Evolutionary conservation across 495 filamentous ascomycete species (phyloP), one percentile per base, ranked within the genome.

Genomic region (Aspergillus baeticus): DNA sequence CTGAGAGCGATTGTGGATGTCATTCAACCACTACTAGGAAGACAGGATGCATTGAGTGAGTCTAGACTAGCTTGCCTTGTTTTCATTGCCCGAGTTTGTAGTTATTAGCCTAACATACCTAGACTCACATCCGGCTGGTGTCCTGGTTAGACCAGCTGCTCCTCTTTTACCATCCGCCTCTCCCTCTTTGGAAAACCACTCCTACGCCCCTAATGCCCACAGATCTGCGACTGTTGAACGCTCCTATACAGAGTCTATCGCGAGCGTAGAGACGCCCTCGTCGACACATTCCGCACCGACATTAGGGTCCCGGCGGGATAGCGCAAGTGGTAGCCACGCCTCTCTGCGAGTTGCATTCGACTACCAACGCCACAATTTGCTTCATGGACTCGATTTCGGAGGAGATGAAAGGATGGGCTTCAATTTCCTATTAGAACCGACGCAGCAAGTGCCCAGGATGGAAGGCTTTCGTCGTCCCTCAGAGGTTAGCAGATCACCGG

Each of bases 371-470:
- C 76, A 84, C 45, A 76, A 79, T 34, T 68, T 81, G 43, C 55
- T 72, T 26, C 82, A 86, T 54, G 80, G 79, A 38, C 57, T 87
- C 6, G 80, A 86, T 29, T 77, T 86, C 53, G 79, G 82, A 2
- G 42, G 62, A 22, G 73, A 74, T 60, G 85, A 89, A 50, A 76
- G 83, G 45, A 76, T 91, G 18, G 86, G 81, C 23, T 80, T 92
- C 29, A 84, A 84, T 42, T 90, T 89, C 46, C 71, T 91, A 1
- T 76, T 91, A 2, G 84, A 84, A 48, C 68, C 77, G 33, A 69
- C 69, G 6, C 70, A 80, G 58, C 79, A 75, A 48, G 67, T 76
- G 8, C 73, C 73, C 39, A 67, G 67, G 47, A 66, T 71, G 54
- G 69, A 71, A 50, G 70, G 63, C 46, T 69, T 71, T 18, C 68